phyloP scores from a whole-genome alignment of 306 rosid genomes.

The Sphenostylis stenocarpa region DNA sequence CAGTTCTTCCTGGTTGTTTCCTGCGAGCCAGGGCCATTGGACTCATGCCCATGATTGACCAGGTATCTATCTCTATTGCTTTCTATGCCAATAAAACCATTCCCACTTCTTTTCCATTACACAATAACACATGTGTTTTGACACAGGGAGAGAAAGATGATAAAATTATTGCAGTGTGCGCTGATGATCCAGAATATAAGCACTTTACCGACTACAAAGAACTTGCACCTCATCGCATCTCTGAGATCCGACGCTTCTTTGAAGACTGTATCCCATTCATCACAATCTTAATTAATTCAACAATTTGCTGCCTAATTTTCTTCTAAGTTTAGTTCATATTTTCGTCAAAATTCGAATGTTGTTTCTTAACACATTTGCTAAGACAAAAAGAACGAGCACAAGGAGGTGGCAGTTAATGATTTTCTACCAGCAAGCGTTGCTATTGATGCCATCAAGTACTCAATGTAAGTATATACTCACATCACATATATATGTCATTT shows the following conservation, averaged over 20 bases:
- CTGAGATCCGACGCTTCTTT: conserved; percentile 95
- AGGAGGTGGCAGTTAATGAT: conserved; percentile 94
- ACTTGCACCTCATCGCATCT: conserved; percentile 96
- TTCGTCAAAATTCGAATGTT: background rate
- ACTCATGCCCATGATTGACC: conserved; percentile 99
- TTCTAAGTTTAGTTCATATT: background rate
- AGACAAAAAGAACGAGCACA: conserved; percentile 99
- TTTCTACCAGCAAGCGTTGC: conserved; percentile 77
- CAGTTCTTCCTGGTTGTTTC: conserved; percentile 91
- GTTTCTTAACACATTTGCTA: conserved; percentile 43
- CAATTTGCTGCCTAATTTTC: conserved; percentile 5
- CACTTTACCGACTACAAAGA: conserved; percentile 80
- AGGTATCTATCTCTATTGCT: conserved; percentile 50
- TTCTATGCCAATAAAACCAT: background rate
- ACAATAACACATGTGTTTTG: conserved; percentile 7
- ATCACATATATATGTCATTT: too few relatives aligned
- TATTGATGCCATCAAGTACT: conserved; percentile 79
- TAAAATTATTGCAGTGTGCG: conserved; percentile 96
- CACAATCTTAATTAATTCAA: background rate
- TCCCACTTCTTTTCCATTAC: background rate
- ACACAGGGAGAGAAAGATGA: conserved; percentile 98
- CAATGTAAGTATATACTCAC: conserved; percentile 76
- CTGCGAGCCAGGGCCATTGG: conserved; percentile 93
- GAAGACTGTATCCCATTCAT: conserved; percentile 82
- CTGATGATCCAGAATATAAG: conserved; percentile 95